Evolutionary conservation across 1,284 basidiomycete species (phyloP), one percentile per base, ranked within the genome.

Genomic region (Sanghuangporus weigelae): DNA sequence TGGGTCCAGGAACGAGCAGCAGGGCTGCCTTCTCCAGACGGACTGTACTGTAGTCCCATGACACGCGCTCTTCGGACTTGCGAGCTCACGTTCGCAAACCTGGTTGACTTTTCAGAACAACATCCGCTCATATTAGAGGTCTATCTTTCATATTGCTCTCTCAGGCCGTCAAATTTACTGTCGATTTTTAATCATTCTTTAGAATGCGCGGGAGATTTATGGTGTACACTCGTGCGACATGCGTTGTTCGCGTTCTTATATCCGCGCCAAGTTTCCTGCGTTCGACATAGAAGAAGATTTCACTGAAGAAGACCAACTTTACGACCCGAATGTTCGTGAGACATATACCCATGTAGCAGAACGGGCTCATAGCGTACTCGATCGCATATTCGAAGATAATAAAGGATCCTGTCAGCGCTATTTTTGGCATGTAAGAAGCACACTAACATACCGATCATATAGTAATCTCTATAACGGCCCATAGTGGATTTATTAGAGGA

Each of bases 161-260:
- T 38, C 11, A 44, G 10, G 7, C 23, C 1, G 11, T 12, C n/a
- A 16, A 10, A 21, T 10, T 23, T 50, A 11, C 26, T n/a, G 19
- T 31, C n/a, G 38, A 26, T 16, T 39, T n/a, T 38, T 38, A 44
- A n/a, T 26, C 38, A 21, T 44, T 31, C 56, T 11, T 1, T 61
- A 89, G 88, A 80, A 86, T 65, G 79, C 83, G 36, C 82, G 90
- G 16, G 90, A 93, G 73, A 77, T 82, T 62, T 82, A 84, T 61
- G 90, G 90, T 0, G 79, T 83, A 1, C 89, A 92, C 69, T 90
- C 87, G 0, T 93, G 90, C 70, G 91, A 93, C 71, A 81, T 83
- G 67, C 83, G 91, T 7, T 77, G 77, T 12, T 77, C 82, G 0
- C 77, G 80, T 60, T 78, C 84, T 0, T 79, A 81, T 57, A 86